Percentiles rank a stretch among this genome's conserved stretches.
Conservation (phyloP, 2,329 filamentous ascomycete species). For the Myrmaecium sp. region DNA sequence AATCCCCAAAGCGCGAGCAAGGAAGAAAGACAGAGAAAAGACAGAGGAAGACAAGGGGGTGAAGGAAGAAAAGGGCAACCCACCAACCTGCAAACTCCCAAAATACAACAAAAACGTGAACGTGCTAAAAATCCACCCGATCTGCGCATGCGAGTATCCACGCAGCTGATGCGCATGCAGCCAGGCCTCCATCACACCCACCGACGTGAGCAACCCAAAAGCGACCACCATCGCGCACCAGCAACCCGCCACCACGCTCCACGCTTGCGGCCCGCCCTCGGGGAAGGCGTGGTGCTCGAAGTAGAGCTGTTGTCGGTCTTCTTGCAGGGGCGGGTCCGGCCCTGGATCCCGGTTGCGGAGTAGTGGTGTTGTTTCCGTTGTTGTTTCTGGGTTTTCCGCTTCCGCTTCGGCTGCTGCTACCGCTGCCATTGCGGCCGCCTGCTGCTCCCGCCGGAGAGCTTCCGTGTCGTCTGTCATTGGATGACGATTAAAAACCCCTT, state of each 20-base stretch:
- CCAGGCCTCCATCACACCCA: slow-evolving; percentile 24
- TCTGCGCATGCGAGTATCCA: slow-evolving; percentile 16
- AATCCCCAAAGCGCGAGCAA: not conserved
- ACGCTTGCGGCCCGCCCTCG: slow-evolving; percentile 25
- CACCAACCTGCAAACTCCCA: slow-evolving; percentile 15
- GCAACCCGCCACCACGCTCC: slow-evolving; percentile 26
- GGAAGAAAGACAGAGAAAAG: not conserved
- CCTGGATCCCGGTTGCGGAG: too few species aligned
- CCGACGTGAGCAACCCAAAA: slow-evolving; percentile 24
- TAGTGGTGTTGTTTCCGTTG: too few species aligned
- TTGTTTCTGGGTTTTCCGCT: too few species aligned
- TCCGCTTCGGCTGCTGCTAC: too few species aligned
- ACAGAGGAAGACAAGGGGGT: not conserved
- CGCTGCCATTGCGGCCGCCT: too few species aligned
- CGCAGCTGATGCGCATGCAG: slow-evolving; percentile 20
- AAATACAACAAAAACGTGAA: slow-evolving; percentile 25
- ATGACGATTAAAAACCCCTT: too few species aligned
- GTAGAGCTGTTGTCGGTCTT: slow-evolving; percentile 3
- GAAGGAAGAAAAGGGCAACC: not conserved
- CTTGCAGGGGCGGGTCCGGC: too few species aligned
- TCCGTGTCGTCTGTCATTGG: too few species aligned
- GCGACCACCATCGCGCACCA: slow-evolving; percentile 24
- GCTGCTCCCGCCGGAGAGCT: too few species aligned
- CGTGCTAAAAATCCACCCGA: slow-evolving; percentile 25
- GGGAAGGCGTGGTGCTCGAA: slow-evolving; percentile 11